Evolutionary conservation across 805 yeast species (phyloP).

Genomic region (Phaffomyces thermotolerans): DNA sequence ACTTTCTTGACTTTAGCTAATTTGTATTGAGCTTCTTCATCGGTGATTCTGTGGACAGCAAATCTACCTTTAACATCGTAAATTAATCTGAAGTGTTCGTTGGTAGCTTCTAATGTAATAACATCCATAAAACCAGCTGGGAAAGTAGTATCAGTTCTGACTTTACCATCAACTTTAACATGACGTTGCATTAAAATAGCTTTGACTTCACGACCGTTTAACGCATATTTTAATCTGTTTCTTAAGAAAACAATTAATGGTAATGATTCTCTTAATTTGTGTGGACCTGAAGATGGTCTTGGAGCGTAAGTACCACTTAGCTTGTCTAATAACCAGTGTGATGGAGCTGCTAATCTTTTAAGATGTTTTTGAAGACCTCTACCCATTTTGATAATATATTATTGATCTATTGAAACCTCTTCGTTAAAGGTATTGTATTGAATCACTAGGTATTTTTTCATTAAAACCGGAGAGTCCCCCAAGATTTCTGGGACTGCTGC

Average conservation of each 20-base stretch:
- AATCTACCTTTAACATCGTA: slow-evolving; percentile 99
- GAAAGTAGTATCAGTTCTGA: slow-evolving; percentile 97
- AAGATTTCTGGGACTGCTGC: not conserved
- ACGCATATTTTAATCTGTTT: slow-evolving; percentile 98
- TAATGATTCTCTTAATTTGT: slow-evolving; percentile 96
- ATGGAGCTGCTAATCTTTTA: slow-evolving; percentile 99
- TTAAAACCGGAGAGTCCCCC: not conserved
- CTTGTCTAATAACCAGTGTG: slow-evolving; percentile 99
- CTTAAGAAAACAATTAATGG: slow-evolving; percentile 95
- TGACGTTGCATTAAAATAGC: slow-evolving; percentile 98
- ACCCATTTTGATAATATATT: slow-evolving; percentile 14
- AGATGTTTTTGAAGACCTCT: slow-evolving; percentile 78
- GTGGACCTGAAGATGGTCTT: slow-evolving; percentile 99
- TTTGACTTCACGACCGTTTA: slow-evolving; percentile 98
- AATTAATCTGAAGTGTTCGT: slow-evolving; percentile 98
- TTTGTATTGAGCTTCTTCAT: slow-evolving; percentile 97
- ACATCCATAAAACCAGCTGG: slow-evolving; percentile 99
- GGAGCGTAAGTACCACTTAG: slow-evolving; percentile 99
- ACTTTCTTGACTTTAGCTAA: slow-evolving; percentile 97
- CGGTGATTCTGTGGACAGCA: slow-evolving; percentile 98
- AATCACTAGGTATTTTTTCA: slow-evolving; percentile 8
- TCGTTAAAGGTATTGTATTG: not conserved
- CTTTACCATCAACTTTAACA: slow-evolving; percentile 98
- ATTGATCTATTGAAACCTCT: slow-evolving; percentile 1
- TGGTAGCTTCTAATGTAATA: slow-evolving; percentile 93